Evolutionary conservation across 2,329 filamentous ascomycete genomes (phyloP), one percentile per base, ranked within the genome.

Genomic region (Colletotrichum tabaci): DNA sequence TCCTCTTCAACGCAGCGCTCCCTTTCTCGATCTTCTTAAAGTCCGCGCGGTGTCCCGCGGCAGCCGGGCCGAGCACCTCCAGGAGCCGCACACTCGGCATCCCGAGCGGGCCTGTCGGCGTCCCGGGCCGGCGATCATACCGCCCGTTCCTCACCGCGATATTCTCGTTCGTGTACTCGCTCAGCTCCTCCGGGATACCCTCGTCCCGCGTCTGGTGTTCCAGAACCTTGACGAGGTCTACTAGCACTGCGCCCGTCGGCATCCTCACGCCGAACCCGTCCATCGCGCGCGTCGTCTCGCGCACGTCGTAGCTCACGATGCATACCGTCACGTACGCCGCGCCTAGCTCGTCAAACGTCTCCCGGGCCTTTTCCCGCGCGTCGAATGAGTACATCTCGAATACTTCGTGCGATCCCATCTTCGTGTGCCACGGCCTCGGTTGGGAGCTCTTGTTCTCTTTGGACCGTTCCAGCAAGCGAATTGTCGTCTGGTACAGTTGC

Each of bases 1-100:
- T 66, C 40, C 46, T 66, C 8, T 60, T 53, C 53, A 66, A 2
- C 2, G 67, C 67, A 15, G n/a, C 6, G 6, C 52, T 40, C 2
- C 13, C 53, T 62, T 60, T 69, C 30, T 60, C 53, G 3, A 47
- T 7, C 40, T 35, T 69, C 23, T 46, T 55, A 8, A 44, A 53
- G 30, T 66, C 53, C 30, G 44, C 30, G 15, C n/a, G 16, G 10
- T 56, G 64, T 15, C 46, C 9, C 35, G 44, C 53, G 8, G 66
- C 66, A 42, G 61, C 61, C 35, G 61, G 67, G 9, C 67, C 67
- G 16, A 69, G 53, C 3, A 66, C 44, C 53, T 35, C 16, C 4
- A 69, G 16, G 1, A 66, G 8, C 26, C 16, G 44, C 15, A 57
- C 7, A 12, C 56, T 60, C 12, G 61, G 44, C 61, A 66, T 66